These are phyloP conservation scores for Cubamyces sp. DNA, from an alignment of 768 basidiomycete species.

Conservation along the genomic window DNA sequence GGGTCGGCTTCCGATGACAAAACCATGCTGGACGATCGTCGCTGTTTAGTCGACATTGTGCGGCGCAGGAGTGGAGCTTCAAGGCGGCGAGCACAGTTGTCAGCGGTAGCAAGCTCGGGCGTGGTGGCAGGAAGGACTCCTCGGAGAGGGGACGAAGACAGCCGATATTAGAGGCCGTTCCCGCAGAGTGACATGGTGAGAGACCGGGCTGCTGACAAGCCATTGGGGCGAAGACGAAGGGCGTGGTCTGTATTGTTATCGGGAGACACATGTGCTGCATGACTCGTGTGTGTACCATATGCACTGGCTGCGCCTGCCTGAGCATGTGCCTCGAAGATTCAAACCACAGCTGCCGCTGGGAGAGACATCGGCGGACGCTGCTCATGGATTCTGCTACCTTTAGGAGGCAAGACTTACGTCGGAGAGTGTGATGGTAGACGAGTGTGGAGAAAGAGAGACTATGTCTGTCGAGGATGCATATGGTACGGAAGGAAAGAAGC, in stretches of 20 bases:
- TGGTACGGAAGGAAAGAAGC: no score
- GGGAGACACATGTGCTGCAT: conserved; percentile 10
- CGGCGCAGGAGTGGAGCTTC: not conserved
- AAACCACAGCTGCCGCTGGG: not conserved
- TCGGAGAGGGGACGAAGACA: no score
- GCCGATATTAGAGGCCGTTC: conserved; percentile 10
- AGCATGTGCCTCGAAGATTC: conserved; percentile 3
- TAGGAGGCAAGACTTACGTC: not conserved
- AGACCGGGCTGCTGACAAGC: not conserved
- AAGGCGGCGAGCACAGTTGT: not conserved
- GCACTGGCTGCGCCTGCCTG: conserved; percentile 4
- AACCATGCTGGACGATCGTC: not conserved
- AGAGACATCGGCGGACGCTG: not conserved
- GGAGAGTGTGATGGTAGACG: no score
- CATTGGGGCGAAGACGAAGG: not conserved
- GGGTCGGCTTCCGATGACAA: conserved; percentile 3
- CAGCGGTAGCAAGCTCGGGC: not conserved
- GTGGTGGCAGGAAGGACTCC: not conserved
- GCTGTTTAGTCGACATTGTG: not conserved
- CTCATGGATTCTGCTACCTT: not conserved
- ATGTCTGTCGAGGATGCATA: no score
- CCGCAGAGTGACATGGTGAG: conserved; percentile 14
- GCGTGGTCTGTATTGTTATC: conserved; percentile 14
- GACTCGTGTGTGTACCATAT: conserved; percentile 9
- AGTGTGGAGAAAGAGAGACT: no score